Evolutionary conservation across 768 basidiomycete species (phyloP), one percentile per base, ranked within the genome.

Genomic region (Hygrophoropsis aurantiaca): DNA sequence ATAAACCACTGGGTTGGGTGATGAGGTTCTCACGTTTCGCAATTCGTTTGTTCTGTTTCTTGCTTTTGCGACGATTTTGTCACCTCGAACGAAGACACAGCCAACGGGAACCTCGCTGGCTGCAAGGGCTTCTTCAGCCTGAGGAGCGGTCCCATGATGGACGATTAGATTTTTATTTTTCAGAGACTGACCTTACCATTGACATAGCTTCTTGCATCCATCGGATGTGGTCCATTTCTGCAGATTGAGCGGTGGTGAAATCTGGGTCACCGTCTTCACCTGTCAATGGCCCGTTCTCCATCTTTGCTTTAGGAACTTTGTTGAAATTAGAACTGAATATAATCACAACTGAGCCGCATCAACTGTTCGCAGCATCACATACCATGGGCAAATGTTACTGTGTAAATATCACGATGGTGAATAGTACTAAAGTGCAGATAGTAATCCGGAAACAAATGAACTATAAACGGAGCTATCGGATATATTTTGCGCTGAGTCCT

Each of bases 11-110:
- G 23, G 47, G 21, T 40, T 13, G 18, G 51, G 45, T 36, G 38
- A 24, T n/a, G 13, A 42, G 21, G 36, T 32, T 49, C 77, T 50
- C 69, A 94, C 94, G 71, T 99, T 97, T 38, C 85, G 75, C 37
- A 95, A 81, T 65, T 97, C 85, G 62, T 97, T 99, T 3, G 97
- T 99, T 47, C 93, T 75, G 61, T 99, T 99, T 40, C 97, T 73
- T 1, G 93, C 95, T 57, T 75, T 75, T 1, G 95, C 94, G 50
- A 99, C 89, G 49, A 90, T 75, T 24, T 57, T 60, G n/a, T 75
- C 80, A 44, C 85, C 77, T 51, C 90, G 79, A 8, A 98, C 90
- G 56, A 98, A 97, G 7, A 99, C 81, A 56, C 97, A 97, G 18
- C 97, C 97, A 1, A 99, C 94, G 1, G 97, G 97, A 4, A 98